Base-by-base conservation (phyloP, 1,284 basidiomycete genomes). In the Meripilus lineatus region DNA sequence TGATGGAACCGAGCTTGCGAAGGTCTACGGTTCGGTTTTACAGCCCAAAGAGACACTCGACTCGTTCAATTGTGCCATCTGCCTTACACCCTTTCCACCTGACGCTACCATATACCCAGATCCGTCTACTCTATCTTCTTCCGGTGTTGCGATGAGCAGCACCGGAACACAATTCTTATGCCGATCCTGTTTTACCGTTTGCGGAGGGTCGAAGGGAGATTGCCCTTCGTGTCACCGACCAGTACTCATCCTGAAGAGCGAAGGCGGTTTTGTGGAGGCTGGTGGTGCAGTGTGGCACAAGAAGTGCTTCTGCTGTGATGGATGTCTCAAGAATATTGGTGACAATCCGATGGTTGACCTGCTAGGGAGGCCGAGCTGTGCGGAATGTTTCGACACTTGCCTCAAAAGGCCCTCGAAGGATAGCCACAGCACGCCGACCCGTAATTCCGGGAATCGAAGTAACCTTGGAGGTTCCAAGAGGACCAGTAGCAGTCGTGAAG, bases 51-150 rank as follows among this genome's bases (percentile, higher is more conserved):
- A 85, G 56, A 74, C 80, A 5, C 70, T 89, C 20, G 63, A 71
- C 8, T 74, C 76, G 11, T 82, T 84, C 55, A 74, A 75, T 3
- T 90, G 87, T 58, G 72, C 74, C 28, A 59, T 77, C n/a, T 90
- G 87, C 55, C 65, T 68, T 7, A 63, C 70, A 0, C 67, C 71
- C 4, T 90, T 90, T 57, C 75, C 79, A 38, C 86, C 86, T 1
- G 86, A 90, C 60, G 78, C 83, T 18, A 89, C 87, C 24, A 86
- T 90, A 49, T 90, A 88, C 57, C 88, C 88, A 1, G 80, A 88
- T 53, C 85, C 83, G 22, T 66, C 69, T 26, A 57, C 66, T 25
- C 53, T 66, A 24, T 43, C 33, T 10, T 34, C 40, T 2, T 45
- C 49, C 5, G 50, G 45, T 17, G 17, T 39, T 7, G 50, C 40